These are phyloP conservation scores for Silene coronaria DNA, from an alignment of 179 eudicot genomes.

Conservation along the genomic window DNA sequence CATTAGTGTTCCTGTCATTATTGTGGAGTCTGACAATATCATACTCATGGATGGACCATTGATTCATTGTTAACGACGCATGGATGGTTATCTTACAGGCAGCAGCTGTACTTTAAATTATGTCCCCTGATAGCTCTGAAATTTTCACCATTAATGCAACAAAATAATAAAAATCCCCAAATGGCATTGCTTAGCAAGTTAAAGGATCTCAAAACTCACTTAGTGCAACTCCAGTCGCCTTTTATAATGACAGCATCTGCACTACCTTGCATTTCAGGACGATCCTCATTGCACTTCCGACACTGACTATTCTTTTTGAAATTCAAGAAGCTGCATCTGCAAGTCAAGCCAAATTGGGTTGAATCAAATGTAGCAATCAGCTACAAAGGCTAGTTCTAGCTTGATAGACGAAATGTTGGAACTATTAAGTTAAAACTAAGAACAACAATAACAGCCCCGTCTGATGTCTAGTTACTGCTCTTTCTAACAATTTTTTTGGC, in stretches of 20 bases:
- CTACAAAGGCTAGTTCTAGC: background rate
- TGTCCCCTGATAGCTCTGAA: background rate
- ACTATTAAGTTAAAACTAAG: no score
- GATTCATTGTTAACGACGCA: no score
- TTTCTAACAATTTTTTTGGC: background rate
- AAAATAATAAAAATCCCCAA: background rate
- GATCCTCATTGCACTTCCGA: constrained; percentile 47
- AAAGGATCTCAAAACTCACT: constrained; percentile 42
- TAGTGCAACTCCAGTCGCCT: constrained; percentile 88
- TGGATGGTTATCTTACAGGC: background rate
- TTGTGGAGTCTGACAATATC: no score
- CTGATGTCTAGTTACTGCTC: background rate
- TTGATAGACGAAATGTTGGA: background rate
- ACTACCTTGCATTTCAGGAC: constrained; percentile 36
- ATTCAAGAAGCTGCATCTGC: constrained; percentile 81
- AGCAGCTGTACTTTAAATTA: background rate
- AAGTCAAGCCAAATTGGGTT: constrained; percentile 19
- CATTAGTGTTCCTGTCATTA: no score
- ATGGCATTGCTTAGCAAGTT: background rate
- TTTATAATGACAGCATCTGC: constrained; percentile 26
- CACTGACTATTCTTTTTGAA: constrained; percentile 57
- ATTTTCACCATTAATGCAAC: background rate
- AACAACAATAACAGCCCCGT: no score
- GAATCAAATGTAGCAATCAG: background rate
- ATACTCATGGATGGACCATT: no score